Base-by-base conservation (phyloP, 2,329 filamentous ascomycete genomes). In the Sclerotinia borealis region DNA sequence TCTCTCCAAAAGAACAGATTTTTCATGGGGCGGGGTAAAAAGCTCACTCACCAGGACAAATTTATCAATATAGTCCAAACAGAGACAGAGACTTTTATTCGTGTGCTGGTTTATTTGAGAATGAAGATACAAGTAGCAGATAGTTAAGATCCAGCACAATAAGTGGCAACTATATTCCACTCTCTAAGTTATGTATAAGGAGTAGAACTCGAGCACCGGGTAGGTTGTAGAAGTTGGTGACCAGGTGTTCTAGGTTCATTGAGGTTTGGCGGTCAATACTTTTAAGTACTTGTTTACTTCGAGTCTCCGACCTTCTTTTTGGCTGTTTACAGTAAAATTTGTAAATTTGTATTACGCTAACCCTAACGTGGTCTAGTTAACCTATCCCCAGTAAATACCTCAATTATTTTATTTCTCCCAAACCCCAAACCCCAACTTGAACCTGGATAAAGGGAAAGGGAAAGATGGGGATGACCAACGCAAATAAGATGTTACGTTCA, bases 251-350 rank as follows among this genome's bases (percentile, higher is more conserved):
- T 11, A 45, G 11, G 27, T 29, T 29, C 13, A 15, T 56, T 6
- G 17, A 49, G n/a, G 47, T 56, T 43, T 43, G 17, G 11, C 7
- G 52, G 37, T 49, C 13, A 48, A 25, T 41, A n/a, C n/a, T n/a
- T n/a, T n/a, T n/a, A n/a, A n/a, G n/a, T n/a, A n/a, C n/a, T n/a
- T n/a, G n/a, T n/a, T n/a, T n/a, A n/a, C n/a, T n/a, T n/a, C n/a
- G n/a, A n/a, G n/a, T n/a, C n/a, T 34, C 41, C 17, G 27, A 43
- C 25, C 52, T 56, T 17, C 9, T 19, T 22, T 31, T 39, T 45
- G 36, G n/a, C 25, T 55, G 17, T 31, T 51, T 41, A n/a, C n/a
- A n/a, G n/a, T n/a, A 55, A 58, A 58, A 58, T 31, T 56, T n/a
- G n/a, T n/a, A n/a, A n/a, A n/a, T n/a, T 45, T 34, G 39, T 45